These are phyloP conservation scores for Sporobolomyces roseus DNA, from an alignment of 768 basidiomycete genomes.

Conservation along the genomic window DNA sequence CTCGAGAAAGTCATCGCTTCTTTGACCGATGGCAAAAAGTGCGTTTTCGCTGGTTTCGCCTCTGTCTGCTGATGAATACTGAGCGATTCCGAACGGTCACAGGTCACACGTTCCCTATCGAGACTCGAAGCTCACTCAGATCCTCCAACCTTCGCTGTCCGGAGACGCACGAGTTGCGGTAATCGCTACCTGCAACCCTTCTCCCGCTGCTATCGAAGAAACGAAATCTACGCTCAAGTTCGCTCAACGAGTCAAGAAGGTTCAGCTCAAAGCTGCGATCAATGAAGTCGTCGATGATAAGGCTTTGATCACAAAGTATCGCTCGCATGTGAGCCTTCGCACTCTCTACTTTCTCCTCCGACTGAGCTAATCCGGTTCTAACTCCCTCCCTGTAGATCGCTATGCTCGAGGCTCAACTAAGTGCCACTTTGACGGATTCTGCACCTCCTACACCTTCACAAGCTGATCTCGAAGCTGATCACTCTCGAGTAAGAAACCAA, in stretches of 20 bases:
- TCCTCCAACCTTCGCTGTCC: constrained; percentile 89
- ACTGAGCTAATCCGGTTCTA: neutral
- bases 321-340: constrained; percentile 28
- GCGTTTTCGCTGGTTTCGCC: neutral
- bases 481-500: constrained; percentile 3
- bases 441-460: constrained; percentile 27
- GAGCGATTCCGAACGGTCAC: neutral
- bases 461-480: constrained; percentile 22
- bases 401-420: constrained; percentile 37
- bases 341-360: neutral
- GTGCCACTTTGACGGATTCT: constrained; percentile 15
- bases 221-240: constrained; percentile 87
- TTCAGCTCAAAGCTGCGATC: constrained; percentile 54
- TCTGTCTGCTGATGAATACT: neutral
- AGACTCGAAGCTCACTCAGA: constrained; percentile 69
- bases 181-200: constrained; percentile 92
- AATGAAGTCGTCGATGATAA: constrained; percentile 45
- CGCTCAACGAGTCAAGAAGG: constrained; percentile 86
- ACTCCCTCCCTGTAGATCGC: constrained; percentile 22
- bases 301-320: constrained; percentile 43
- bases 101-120: constrained; percentile 92
- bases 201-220: constrained; percentile 70
- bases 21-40: constrained; percentile 66
- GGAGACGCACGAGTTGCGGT: constrained; percentile 93
- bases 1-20: constrained; percentile 89